Percentiles rank a stretch among this genome's conserved stretches.
Evolutionary conservation across 208 protist species (phyloP).

Genomic region (Leishmania lainsoni): DNA sequence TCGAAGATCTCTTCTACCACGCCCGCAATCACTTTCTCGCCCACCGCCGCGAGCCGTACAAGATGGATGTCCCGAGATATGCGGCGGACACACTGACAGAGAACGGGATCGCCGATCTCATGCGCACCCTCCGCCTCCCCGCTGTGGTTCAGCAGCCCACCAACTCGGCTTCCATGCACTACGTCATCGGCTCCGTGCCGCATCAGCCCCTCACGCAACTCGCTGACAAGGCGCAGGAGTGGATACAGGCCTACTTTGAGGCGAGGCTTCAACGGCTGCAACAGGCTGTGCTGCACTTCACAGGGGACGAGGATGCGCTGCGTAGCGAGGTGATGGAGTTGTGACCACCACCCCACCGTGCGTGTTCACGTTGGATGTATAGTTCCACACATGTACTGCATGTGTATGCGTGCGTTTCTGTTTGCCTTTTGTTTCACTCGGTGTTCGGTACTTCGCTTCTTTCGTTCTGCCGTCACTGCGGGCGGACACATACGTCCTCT

Average conservation of each 20-base stretch:
- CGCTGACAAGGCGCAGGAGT: slow-evolving; percentile 32
- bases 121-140: slow-evolving; percentile 42
- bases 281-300: slow-evolving; percentile 16
- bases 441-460: not conserved
- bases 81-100: slow-evolving; percentile 33
- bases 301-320: slow-evolving; percentile 20
- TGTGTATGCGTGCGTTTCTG: not conserved
- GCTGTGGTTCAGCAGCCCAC: slow-evolving; percentile 1
- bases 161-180: slow-evolving; percentile 19
- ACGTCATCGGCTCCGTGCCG: slow-evolving; percentile 29
- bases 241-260: slow-evolving; percentile 38
- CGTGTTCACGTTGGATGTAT: not conserved
- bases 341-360: slow-evolving; percentile 1
- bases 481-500: not conserved
- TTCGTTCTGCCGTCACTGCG: not conserved
- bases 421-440: not conserved
- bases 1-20: slow-evolving; percentile 82
- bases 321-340: slow-evolving; percentile 17
- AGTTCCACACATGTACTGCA: not conserved
- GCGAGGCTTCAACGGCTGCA: slow-evolving; percentile 22
- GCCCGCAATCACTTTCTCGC: slow-evolving; percentile 69
- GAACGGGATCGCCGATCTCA: slow-evolving; percentile 52
- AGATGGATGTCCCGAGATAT: slow-evolving; percentile 21
- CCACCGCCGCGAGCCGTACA: slow-evolving; percentile 40
- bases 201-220: slow-evolving; percentile 39